A percentile compares a stretch with the other conserved stretches of the same genome.
Conservation (phyloP, 2,329 filamentous ascomycete species). For the Sporothrix pallida region DNA sequence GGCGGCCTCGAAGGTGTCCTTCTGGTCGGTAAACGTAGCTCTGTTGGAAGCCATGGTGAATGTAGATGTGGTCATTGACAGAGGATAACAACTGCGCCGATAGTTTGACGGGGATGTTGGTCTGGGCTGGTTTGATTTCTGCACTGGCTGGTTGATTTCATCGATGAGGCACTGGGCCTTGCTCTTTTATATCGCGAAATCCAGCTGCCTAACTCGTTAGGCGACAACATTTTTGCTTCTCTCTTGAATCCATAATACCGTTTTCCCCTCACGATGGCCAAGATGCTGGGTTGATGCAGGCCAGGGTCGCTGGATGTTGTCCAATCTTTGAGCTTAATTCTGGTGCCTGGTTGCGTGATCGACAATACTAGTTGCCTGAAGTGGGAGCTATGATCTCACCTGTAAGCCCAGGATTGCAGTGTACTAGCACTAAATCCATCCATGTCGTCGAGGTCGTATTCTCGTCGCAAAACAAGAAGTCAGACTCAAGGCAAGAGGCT, state of each 20-base stretch:
- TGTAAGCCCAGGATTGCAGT: background rate
- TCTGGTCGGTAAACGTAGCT: conserved; percentile 31
- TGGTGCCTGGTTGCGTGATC: conserved; percentile 30
- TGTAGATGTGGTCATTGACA: background rate
- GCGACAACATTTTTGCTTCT: background rate
- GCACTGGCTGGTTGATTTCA: no score
- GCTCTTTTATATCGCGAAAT: conserved; percentile 4
- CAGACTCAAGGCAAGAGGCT: background rate
- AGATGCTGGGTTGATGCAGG: background rate
- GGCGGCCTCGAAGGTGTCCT: conserved; percentile 33
- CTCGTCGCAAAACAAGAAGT: no score
- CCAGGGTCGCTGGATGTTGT: background rate
- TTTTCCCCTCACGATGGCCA: background rate
- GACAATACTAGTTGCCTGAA: background rate
- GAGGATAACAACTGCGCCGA: no score
- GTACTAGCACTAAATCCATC: background rate
- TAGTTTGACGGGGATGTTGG: no score
- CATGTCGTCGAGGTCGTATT: no score
- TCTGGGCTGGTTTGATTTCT: no score
- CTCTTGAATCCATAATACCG: background rate
- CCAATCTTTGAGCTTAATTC: background rate
- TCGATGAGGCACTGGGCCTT: no score
- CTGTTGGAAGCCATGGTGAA: conserved; percentile 20
- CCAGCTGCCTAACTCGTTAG: conserved; percentile 10
- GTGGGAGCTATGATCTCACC: background rate